Evolutionary conservation across 2,329 filamentous ascomycete genomes (phyloP).

Genomic region (Neonectria hederae): DNA sequence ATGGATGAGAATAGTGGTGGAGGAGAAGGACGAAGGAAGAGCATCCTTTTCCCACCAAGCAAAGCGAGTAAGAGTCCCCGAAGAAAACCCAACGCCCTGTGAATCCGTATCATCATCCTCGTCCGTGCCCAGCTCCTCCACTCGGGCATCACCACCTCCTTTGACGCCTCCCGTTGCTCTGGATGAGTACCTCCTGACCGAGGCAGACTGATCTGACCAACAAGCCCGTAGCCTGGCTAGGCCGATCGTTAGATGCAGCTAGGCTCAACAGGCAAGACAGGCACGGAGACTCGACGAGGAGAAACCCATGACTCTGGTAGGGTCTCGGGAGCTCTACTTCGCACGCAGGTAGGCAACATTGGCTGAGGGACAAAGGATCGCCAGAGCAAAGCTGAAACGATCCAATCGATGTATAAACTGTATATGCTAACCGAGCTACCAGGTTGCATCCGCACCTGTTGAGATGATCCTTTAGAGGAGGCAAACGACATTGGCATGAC

Average conservation of each 20-base stretch:
- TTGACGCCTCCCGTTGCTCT: neutral
- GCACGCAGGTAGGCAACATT: neutral
- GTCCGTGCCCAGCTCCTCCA: constrained; percentile 75
- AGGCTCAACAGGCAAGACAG: constrained; percentile 13
- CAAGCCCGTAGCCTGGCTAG: neutral
- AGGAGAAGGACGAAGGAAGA: neutral
- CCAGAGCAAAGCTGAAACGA: neutral
- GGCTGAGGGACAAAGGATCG: neutral
- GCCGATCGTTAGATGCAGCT: constrained; percentile 19
- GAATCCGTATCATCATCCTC: constrained; percentile 65
- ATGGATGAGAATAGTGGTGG: constrained; percentile 1
- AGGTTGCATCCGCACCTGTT: neutral
- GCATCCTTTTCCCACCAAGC: constrained; percentile 28
- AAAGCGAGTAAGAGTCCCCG: constrained; percentile 56
- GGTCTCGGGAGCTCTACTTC: neutral
- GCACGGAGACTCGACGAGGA: constrained; percentile 9
- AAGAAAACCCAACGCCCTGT: constrained; percentile 63
- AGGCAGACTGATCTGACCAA: constrained; percentile 4
- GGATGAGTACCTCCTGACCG: neutral
- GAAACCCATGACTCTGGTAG: neutral
- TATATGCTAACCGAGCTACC: neutral
- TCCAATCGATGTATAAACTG: neutral
- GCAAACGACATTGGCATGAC: constrained; percentile 8
- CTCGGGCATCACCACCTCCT: constrained; percentile 50
- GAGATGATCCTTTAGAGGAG: neutral